Evolutionary conservation across 2,329 filamentous ascomycete species (phyloP).

Genomic region (Sclerotinia minor): DNA sequence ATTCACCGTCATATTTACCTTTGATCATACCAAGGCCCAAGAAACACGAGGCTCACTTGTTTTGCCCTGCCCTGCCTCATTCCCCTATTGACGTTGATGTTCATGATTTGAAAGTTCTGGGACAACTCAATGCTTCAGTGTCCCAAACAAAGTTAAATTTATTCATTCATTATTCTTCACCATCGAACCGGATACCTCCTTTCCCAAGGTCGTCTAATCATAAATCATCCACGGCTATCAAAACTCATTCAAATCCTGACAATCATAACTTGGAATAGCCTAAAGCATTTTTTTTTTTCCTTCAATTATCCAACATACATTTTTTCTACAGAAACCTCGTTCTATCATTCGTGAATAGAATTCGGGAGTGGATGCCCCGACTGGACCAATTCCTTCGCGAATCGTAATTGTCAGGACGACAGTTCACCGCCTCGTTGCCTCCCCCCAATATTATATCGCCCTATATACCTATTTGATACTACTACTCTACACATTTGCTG

Average conservation of each 20-base stretch:
- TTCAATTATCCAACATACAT: background rate
- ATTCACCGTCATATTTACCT: conserved; percentile 10
- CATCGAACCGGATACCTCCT: conserved; percentile 23
- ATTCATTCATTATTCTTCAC: background rate
- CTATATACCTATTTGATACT: conserved; percentile 15
- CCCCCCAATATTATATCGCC: conserved; percentile 5
- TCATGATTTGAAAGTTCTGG: conserved; percentile 7
- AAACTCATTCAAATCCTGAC: background rate
- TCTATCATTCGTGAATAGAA: conserved; percentile 19
- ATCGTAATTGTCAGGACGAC: conserved; percentile 25
- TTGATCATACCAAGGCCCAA: conserved; percentile 4
- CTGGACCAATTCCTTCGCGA: conserved; percentile 11
- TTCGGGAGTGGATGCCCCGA: conserved; percentile 17
- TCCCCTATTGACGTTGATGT: background rate
- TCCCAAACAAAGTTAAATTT: conserved; percentile 5
- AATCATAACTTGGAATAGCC: conserved; percentile 9
- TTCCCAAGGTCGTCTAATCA: conserved; percentile 18
- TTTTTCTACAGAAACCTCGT: conserved; percentile 10
- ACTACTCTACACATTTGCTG: background rate
- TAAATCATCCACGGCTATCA: conserved; percentile 20
- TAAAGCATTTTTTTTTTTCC: conserved; percentile 7
- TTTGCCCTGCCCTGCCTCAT: conserved; percentile 10
- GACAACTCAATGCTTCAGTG: background rate
- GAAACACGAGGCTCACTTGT: background rate
- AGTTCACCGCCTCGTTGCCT: conserved; percentile 23